Evolutionary conservation across 768 basidiomycete species (phyloP).

Genomic region (Boletus tomentosulus): DNA sequence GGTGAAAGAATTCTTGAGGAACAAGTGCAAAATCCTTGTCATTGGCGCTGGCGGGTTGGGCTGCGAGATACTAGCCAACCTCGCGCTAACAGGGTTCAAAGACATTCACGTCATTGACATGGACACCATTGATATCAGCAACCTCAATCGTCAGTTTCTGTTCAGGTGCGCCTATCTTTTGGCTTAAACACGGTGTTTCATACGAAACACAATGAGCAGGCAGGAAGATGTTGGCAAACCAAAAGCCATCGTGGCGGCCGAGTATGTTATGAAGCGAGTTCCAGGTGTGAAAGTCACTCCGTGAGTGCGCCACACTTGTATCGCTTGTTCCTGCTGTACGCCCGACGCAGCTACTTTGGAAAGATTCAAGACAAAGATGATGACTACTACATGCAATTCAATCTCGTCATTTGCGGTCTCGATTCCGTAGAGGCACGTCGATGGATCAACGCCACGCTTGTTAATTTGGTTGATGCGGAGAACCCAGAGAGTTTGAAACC

Average conservation of each 20-base stretch:
- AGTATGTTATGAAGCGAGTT: constrained; percentile 95
- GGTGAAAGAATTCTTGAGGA: constrained; percentile 86
- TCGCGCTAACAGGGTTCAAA: constrained; percentile 94
- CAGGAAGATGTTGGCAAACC: constrained; percentile 89
- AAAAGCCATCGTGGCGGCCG: constrained; percentile 91
- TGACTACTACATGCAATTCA: constrained; percentile 94
- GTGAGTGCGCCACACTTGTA: constrained; percentile 46
- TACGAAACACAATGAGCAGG: constrained; percentile 36
- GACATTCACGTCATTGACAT: constrained; percentile 99
- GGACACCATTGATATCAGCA: constrained; percentile 99
- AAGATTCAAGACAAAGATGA: constrained; percentile 98
- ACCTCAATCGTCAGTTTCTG: constrained; percentile 95
- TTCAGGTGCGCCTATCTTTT: constrained; percentile 62
- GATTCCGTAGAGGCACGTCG: constrained; percentile 96
- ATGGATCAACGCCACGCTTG: constrained; percentile 98
- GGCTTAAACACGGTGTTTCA: not conserved
- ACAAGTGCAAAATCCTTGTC: constrained; percentile 87
- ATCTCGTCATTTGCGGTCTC: constrained; percentile 93
- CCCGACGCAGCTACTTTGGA: constrained; percentile 71
- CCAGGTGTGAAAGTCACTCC: constrained; percentile 96
- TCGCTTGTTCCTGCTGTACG: constrained; percentile 5
- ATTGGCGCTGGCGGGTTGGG: constrained; percentile 98
- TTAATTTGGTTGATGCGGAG: constrained; percentile 91
- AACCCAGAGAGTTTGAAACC: constrained; percentile 93
- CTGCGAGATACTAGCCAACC: constrained; percentile 95